Base-by-base conservation (phyloP, 2,329 filamentous ascomycete species). In the Blastomyces gilchristii region DNA sequence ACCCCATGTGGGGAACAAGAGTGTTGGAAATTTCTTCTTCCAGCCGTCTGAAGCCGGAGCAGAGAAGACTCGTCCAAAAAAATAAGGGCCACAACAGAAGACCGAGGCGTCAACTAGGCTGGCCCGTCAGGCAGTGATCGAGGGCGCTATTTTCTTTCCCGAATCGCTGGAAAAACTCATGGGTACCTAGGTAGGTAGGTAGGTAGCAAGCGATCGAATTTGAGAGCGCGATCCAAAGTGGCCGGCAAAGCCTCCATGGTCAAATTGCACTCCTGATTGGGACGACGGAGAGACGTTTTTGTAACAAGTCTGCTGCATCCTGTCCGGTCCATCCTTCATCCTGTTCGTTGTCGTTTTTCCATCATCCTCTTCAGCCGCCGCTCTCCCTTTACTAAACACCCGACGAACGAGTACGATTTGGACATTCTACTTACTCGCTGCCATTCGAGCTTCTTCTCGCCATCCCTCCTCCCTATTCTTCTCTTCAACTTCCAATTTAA, bases 221-320 rank as follows among this genome's bases (percentile, higher is more conserved):
- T 49, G 34, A 11, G 54, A 22, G 54, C 11, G 11, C 54, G 54
- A 58, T 58, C 54, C 50, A 22, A 22, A 22, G 1, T 22, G n/a
- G n/a, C n/a, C n/a, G n/a, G n/a, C n/a, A 22, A 22, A 22, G n/a
- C n/a, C n/a, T 22, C n/a, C n/a, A 22, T 22, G n/a, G n/a, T n/a
- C 7, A 8, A 4, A 3, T 37, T 14, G 6, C 41, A 39, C 25
- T 22, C 54, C 54, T 58, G n/a, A 43, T 41, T 41, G 54, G 54
- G 54, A 58, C 54, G 54, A 22, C n/a, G n/a, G n/a, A 6, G 18
- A 22, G 47, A 49, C 18, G 43, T 7, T 7, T n/a, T n/a, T 47
- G 52, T n/a, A 41, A 34, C 22, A n/a, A 66, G 66, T 65, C 63
- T 63, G 57, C 65, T 65, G 57, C 65, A 65, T 28, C n/a, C 37